phyloP scores from a whole-genome alignment of 208 protist genomes.

The Trypanosoma lewisi region DNA sequence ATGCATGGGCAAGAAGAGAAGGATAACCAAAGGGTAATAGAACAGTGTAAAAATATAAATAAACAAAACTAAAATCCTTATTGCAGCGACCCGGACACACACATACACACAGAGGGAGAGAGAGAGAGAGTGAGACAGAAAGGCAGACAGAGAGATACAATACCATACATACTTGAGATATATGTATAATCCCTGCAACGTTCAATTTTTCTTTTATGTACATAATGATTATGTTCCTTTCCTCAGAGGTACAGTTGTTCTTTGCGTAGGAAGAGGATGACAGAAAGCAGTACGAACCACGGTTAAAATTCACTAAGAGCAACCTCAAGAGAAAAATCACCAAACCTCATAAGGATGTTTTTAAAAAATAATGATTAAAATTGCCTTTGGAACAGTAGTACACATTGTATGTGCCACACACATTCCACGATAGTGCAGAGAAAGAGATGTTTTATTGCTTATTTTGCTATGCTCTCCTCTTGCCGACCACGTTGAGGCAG shows the following conservation, averaged over 20 bases:
- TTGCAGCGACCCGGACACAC: too few species aligned
- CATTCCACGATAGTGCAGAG: constrained; percentile 54
- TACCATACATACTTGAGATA: too few species aligned
- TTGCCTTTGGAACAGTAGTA: constrained; percentile 29
- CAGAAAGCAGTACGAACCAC: constrained; percentile 44
- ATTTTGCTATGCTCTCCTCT: background rate
- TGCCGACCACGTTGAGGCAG: background rate
- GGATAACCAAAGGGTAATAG: too few species aligned
- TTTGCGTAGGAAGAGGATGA: constrained; percentile 56
- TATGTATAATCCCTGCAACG: too few species aligned
- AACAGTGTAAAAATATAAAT: too few species aligned
- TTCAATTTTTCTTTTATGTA: background rate
- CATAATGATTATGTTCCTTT: background rate
- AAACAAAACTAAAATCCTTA: too few species aligned
- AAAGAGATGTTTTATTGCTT: constrained; percentile 38
- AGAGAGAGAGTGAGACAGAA: too few species aligned
- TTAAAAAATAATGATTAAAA: constrained; percentile 36
- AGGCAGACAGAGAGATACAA: too few species aligned
- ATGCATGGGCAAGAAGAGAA: too few species aligned
- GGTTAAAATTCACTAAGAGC: constrained; percentile 40
- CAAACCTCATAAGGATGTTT: constrained; percentile 36
- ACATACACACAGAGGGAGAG: too few species aligned
- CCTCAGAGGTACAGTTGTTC: constrained; percentile 23
- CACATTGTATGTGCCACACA: constrained; percentile 42
- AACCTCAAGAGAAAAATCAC: constrained; percentile 64